These are phyloP conservation scores for Plasmodium knowlesi DNA, from an alignment of 169 alveolate genomes.

Conservation along the genomic window DNA sequence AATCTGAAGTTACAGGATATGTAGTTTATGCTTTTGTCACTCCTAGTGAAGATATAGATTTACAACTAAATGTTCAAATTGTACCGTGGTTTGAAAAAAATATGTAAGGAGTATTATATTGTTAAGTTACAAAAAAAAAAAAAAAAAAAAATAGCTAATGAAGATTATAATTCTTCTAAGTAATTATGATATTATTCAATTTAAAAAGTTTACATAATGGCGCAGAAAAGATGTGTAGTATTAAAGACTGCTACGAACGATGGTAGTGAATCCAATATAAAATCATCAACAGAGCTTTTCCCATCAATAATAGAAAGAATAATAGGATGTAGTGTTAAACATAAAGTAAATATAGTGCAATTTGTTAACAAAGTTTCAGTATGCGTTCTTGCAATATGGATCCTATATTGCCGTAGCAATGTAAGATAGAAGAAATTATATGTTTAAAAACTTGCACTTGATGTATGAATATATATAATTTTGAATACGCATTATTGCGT, in stretches of 20 bases:
- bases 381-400: slow-evolving; percentile 6
- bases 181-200: not conserved
- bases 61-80: not conserved
- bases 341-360: not conserved
- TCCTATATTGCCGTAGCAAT: not conserved
- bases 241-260: not conserved
- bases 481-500: not conserved
- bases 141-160: not conserved
- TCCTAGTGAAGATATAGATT: not conserved
- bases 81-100: not conserved
- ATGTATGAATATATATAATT: not conserved
- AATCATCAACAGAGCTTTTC: not conserved
- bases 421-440: not conserved
- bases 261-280: not conserved
- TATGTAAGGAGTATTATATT: not conserved
- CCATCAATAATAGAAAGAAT: not conserved
- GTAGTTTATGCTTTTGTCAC: not conserved
- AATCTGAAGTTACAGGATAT: not conserved
- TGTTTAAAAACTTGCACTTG: not conserved
- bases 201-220: not conserved
- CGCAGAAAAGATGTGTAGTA: not conserved
- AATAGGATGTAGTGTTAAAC: not conserved
- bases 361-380: not conserved
- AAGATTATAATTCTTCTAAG: not conserved
- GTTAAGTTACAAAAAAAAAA: not conserved